Evolutionary conservation across 2,329 filamentous ascomycete species (phyloP).

Genomic region (Aspergillus chevalieri): DNA sequence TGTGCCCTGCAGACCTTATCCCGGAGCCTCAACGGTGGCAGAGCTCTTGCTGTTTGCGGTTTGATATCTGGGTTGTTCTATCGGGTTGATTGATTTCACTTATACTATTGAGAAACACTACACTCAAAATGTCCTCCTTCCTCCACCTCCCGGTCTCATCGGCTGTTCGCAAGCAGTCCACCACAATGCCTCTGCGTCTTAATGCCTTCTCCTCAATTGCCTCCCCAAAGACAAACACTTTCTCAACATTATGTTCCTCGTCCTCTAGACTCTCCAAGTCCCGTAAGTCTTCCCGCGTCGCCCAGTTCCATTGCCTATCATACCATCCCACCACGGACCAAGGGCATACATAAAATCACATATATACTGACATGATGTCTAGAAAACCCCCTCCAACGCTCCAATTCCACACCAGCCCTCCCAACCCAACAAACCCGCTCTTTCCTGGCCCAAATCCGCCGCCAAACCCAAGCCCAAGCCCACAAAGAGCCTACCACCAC

Average conservation of each 20-base stretch:
- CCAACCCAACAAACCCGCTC: constrained; percentile 27
- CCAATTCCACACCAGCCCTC: constrained; percentile 11
- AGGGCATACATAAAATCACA: not conserved
- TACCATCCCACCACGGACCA: not conserved
- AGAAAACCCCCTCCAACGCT: constrained; percentile 18
- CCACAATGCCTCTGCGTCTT: constrained; percentile 22
- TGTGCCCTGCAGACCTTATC: not conserved
- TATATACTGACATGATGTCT: constrained; percentile 6
- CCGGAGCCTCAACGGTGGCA: too few species aligned
- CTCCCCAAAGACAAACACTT: constrained; percentile 24
- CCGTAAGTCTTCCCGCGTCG: constrained; percentile 22
- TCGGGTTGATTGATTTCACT: too few species aligned
- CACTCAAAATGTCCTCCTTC: constrained; percentile 24
- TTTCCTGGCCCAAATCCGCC: constrained; percentile 33
- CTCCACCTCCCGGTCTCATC: constrained; percentile 25
- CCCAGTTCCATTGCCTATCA: constrained; percentile 1
- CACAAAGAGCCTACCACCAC: constrained; percentile 21
- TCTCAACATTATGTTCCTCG: constrained; percentile 23
- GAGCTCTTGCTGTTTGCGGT: too few species aligned
- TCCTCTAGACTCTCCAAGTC: constrained; percentile 18
- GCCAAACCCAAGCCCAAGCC: constrained; percentile 31
- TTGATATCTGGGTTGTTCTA: too few species aligned
- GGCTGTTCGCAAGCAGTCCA: constrained; percentile 31
- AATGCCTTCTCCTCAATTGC: constrained; percentile 20
- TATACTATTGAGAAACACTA: too few species aligned